Base-by-base conservation (phyloP, 331 rosid species). In the Pyracantha coccinea region DNA sequence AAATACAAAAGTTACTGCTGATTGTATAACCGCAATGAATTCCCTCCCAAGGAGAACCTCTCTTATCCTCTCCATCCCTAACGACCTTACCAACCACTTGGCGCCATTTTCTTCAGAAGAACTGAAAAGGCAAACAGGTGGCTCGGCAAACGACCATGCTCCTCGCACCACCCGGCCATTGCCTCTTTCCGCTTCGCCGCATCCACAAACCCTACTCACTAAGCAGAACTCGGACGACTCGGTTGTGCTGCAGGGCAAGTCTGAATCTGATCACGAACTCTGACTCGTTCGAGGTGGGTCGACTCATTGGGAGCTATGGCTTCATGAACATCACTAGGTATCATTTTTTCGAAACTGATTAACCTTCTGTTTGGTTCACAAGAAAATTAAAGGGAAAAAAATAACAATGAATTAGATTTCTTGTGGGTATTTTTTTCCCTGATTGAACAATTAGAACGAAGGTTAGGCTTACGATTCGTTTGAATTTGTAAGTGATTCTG, bases 221-320 rank as follows among this genome's bases (percentile, higher is more conserved):
- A 27, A 64, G 31, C 54, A 33, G 68, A 63, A 58, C 74, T 68
- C 86, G 81, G 70, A 60, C 80, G 16, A 60, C 35, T 53, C 73
- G 79, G 23, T 20, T 44, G 19, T 75, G 83, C 32, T 77, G 88
- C 47, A 82, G 78, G 57, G 87, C 91, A 14, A 81, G 69, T 31
- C 85, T 91, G 31, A 81, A 66, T 31, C 87, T 91, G 31, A 82
- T 91, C 78, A 79, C 93, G 15, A 74, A 71, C 83, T 85, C 98
- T 12, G 91, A 93, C 50, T 93, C 83, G 35, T 93, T 93, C 83
- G 87, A 91, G 89, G 98, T 93, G n/a, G 97, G 98, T 24, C 89
- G 93, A 44, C 83, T 91, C 71, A 79, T 93, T 31, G 98, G 96
- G 12, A 89, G 85, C 89, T 93, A 93, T 75, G 98, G 97, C 75